Evolutionary conservation across 495 filamentous ascomycete genomes (phyloP).

Genomic region (Trichoderma parareesei): DNA sequence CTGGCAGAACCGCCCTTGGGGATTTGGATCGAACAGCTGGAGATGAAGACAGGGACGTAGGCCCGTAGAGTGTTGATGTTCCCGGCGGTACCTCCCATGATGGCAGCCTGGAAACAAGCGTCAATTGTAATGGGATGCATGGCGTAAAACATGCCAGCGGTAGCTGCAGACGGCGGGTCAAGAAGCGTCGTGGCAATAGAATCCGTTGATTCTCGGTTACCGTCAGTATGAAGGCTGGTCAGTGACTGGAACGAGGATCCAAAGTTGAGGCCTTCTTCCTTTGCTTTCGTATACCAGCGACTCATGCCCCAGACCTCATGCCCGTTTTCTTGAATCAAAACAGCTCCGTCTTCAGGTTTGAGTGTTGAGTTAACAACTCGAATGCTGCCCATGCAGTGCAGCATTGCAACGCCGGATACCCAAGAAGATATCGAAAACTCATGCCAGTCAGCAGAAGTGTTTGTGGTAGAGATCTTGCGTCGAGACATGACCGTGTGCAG

Average conservation of each 20-base stretch:
- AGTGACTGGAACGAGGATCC: slow-evolving; percentile 8
- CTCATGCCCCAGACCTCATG: slow-evolving; percentile 10
- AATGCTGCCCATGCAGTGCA: slow-evolving; percentile 20
- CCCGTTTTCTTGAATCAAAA: slow-evolving; percentile 11
- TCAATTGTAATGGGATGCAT: slow-evolving; percentile 27
- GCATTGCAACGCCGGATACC: slow-evolving; percentile 11
- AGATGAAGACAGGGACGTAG: slow-evolving; percentile 16
- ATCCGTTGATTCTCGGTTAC: not conserved
- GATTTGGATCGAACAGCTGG: slow-evolving; percentile 12
- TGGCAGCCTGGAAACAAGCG: slow-evolving; percentile 21
- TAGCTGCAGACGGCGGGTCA: not conserved
- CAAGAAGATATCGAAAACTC: slow-evolving; percentile 23
- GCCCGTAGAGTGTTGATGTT: slow-evolving; percentile 2
- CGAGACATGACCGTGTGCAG: slow-evolving; percentile 16
- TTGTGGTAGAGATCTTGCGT: slow-evolving; percentile 16
- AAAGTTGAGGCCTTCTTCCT: slow-evolving; percentile 6
- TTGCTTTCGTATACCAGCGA: slow-evolving; percentile 14
- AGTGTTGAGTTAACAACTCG: not conserved
- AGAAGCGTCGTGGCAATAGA: slow-evolving; percentile 10
- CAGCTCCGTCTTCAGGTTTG: not conserved
- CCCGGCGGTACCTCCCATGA: slow-evolving; percentile 16
- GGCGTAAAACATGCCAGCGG: slow-evolving; percentile 16
- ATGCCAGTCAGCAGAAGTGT: slow-evolving; percentile 16
- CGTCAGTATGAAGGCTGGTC: slow-evolving; percentile 11
- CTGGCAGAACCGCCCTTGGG: not conserved